phyloP scores from a whole-genome alignment of 192 early-diverging fungal genomes.

The Mortierella alpina region DNA sequence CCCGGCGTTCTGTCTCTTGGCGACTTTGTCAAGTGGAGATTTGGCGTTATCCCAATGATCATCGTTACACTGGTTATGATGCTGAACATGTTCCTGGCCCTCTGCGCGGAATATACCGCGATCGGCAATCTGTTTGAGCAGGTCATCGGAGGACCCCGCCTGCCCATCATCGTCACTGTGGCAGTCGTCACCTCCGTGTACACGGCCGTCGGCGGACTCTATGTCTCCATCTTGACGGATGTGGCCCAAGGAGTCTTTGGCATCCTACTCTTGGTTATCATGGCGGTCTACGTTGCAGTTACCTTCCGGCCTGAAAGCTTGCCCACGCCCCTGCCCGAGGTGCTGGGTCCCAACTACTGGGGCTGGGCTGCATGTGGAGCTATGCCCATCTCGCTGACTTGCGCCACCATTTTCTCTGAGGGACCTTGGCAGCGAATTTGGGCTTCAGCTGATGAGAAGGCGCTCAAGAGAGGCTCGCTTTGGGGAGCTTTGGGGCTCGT shows the following conservation, averaged over 20 bases:
- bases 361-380: slow-evolving; percentile 71
- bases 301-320: slow-evolving; percentile 61
- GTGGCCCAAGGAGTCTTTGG: slow-evolving; percentile 66
- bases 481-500: slow-evolving; percentile 65
- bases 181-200: slow-evolving; percentile 72
- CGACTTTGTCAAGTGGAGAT: slow-evolving; percentile 69
- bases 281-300: slow-evolving; percentile 62
- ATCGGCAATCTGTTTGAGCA: slow-evolving; percentile 65
- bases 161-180: slow-evolving; percentile 67
- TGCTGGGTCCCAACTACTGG: slow-evolving; percentile 68
- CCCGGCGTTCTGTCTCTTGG: slow-evolving; percentile 71
- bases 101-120: slow-evolving; percentile 72
- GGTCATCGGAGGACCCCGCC: slow-evolving; percentile 63
- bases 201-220: slow-evolving; percentile 72
- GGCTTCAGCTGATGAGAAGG: slow-evolving; percentile 67
- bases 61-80: slow-evolving; percentile 65
- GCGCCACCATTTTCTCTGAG: slow-evolving; percentile 74
- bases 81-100: slow-evolving; percentile 67
- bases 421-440: slow-evolving; percentile 79
- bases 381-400: slow-evolving; percentile 68
- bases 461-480: slow-evolving; percentile 63
- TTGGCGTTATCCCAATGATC: slow-evolving; percentile 65
- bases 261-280: slow-evolving; percentile 62
- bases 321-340: slow-evolving; percentile 55
- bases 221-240: slow-evolving; percentile 72